phyloP scores from a whole-genome alignment of 2,329 filamentous ascomycete genomes.

The Fusarium sp. region DNA sequence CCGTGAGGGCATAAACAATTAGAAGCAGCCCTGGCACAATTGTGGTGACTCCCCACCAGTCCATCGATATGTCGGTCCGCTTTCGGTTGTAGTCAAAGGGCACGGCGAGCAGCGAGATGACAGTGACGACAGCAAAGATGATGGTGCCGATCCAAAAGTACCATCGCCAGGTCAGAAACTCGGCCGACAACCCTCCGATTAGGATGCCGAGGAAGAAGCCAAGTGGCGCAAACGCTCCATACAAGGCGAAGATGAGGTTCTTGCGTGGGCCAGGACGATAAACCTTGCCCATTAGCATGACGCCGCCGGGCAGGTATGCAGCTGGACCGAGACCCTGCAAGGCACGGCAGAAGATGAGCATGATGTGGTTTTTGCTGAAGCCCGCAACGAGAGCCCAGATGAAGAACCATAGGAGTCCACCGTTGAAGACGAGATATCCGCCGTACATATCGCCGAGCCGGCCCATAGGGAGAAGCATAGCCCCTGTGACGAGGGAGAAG shows the following conservation, averaged over 20 bases:
- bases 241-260: conserved; percentile 73
- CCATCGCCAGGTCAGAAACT: conserved; percentile 74
- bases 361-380: conserved; percentile 74
- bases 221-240: conserved; percentile 67
- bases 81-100: conserved; percentile 50
- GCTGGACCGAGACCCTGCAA: conserved; percentile 80
- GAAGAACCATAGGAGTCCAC: conserved; percentile 72
- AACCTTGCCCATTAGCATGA: conserved; percentile 75
- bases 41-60: conserved; percentile 68
- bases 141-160: conserved; percentile 75
- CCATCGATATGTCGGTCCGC: conserved; percentile 59
- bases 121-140: conserved; percentile 59
- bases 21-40: conserved; percentile 70
- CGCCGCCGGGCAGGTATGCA: conserved; percentile 76
- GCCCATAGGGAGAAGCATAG: conserved; percentile 73
- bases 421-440: conserved; percentile 69
- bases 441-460: conserved; percentile 73
- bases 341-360: conserved; percentile 80
- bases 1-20: conserved; percentile 75
- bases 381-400: conserved; percentile 78
- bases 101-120: conserved; percentile 56
- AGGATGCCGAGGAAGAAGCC: conserved; percentile 76
- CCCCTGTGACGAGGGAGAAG: conserved; percentile 68
- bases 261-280: conserved; percentile 79
- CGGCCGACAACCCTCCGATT: conserved; percentile 70